A percentile compares a stretch with the other conserved stretches of the same genome.
Evolutionary conservation across 345 rosid genomes (phyloP).

Genomic region (Brassica carinata): DNA sequence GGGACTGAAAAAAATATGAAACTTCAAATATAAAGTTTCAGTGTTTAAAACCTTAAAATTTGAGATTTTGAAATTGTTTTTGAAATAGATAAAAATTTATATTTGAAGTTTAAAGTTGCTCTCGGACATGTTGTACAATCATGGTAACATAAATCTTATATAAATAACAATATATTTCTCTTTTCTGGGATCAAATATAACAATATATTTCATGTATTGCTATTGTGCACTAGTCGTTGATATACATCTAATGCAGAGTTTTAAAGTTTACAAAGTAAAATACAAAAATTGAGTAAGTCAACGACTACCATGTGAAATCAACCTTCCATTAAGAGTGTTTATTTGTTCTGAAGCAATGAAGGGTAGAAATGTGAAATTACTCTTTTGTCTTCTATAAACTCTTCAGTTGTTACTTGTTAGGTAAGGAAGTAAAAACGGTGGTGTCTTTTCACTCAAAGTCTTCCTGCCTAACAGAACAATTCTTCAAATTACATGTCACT

Average conservation of each 20-base stretch:
- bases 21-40: too few relatives aligned
- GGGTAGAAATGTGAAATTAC: not conserved
- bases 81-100: too few relatives aligned
- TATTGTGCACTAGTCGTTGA: not conserved
- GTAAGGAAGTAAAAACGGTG: not conserved
- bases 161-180: too few relatives aligned
- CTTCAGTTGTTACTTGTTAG: not conserved
- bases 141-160: too few relatives aligned
- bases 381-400: not conserved
- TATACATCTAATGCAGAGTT: not conserved
- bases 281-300: not conserved
- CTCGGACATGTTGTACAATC: too few relatives aligned
- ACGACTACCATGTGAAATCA: not conserved
- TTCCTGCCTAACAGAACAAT: not conserved
- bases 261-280: not conserved
- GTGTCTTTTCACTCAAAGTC: not conserved
- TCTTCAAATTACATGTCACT: not conserved
- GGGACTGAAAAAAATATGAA: too few relatives aligned
- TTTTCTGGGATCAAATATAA: too few relatives aligned
- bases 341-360: slow-evolving; percentile 9
- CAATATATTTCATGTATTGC: too few relatives aligned
- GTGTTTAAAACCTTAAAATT: too few relatives aligned
- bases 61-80: too few relatives aligned
- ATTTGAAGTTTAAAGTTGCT: too few relatives aligned
- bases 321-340: not conserved